These are phyloP conservation scores for Nicotiana undulata DNA, from an alignment of 257 asterid genomes.

Conservation along the genomic window DNA sequence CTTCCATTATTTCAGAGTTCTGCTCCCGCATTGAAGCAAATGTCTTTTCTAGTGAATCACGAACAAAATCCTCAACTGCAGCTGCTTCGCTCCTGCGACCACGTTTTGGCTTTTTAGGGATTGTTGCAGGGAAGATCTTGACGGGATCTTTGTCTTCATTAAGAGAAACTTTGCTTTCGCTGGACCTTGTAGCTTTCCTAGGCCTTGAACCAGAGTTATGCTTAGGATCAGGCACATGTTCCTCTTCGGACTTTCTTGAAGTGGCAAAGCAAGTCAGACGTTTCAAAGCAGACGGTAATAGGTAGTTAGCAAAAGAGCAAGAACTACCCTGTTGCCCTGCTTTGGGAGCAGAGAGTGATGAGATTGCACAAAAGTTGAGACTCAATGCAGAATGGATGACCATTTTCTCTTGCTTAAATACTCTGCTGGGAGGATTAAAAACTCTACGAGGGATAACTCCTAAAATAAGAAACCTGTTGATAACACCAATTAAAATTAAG, in stretches of 20 bases:
- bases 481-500: background rate
- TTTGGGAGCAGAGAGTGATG: slow-evolving; percentile 20
- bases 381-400: slow-evolving; percentile 27
- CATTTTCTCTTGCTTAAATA: slow-evolving; percentile 10
- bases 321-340: slow-evolving; percentile 10
- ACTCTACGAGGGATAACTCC: background rate
- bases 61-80: slow-evolving; percentile 87
- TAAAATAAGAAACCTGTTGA: background rate
- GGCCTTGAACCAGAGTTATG: slow-evolving; percentile 21
- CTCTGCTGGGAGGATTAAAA: background rate
- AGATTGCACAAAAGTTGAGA: slow-evolving; percentile 8
- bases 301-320: slow-evolving; percentile 16
- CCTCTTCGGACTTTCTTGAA: slow-evolving; percentile 24
- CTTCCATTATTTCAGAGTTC: slow-evolving; percentile 54
- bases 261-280: slow-evolving; percentile 32
- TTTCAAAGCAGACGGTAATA: slow-evolving; percentile 10
- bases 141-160: slow-evolving; percentile 27
- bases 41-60: slow-evolving; percentile 46
- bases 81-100: slow-evolving; percentile 88
- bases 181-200: slow-evolving; percentile 16
- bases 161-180: slow-evolving; percentile 18
- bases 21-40: slow-evolving; percentile 60
- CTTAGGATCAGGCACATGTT: slow-evolving; percentile 20
- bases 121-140: slow-evolving; percentile 35
- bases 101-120: slow-evolving; percentile 73